Conservation (phyloP, 805 yeast species). For the Brettanomyces sp. region DNA sequence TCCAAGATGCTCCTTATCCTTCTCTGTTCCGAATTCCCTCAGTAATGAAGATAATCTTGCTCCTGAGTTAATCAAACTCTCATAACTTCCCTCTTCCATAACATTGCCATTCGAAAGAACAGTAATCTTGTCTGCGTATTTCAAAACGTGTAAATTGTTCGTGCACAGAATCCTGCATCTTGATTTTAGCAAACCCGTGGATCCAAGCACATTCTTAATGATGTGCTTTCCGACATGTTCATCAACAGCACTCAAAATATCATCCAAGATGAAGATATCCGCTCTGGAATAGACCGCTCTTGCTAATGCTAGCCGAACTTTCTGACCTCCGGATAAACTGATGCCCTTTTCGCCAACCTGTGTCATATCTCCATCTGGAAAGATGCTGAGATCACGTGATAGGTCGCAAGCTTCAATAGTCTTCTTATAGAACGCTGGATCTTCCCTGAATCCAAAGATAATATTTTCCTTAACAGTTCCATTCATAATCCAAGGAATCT, state of each 20-base stretch:
- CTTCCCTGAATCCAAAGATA: constrained; percentile 72
- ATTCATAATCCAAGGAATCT: constrained; percentile 90
- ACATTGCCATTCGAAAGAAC: constrained; percentile 65
- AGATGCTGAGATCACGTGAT: constrained; percentile 56
- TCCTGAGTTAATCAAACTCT: constrained; percentile 28
- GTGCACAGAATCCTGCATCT: constrained; percentile 80
- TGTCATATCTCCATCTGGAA: constrained; percentile 79
- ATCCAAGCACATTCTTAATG: constrained; percentile 74
- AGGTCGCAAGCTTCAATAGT: constrained; percentile 83
- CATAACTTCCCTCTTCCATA: constrained; percentile 53
- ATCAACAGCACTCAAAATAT: constrained; percentile 88
- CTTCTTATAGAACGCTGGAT: constrained; percentile 63
- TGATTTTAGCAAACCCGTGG: constrained; percentile 60
- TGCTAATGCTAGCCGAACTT: constrained; percentile 83
- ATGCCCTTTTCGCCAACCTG: constrained; percentile 94
- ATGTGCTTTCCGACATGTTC: constrained; percentile 86
- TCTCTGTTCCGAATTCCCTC: constrained; percentile 40
- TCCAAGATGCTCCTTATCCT: constrained; percentile 20
- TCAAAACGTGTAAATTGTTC: constrained; percentile 71
- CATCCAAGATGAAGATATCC: constrained; percentile 78
- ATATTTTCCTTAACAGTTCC: constrained; percentile 82
- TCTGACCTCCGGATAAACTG: constrained; percentile 89
- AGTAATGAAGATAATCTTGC: constrained; percentile 12
- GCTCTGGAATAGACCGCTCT: constrained; percentile 90
- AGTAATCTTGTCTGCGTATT: constrained; percentile 60